phyloP scores from a whole-genome alignment of 148 eudicot species.

The Selenicereus undatus region DNA sequence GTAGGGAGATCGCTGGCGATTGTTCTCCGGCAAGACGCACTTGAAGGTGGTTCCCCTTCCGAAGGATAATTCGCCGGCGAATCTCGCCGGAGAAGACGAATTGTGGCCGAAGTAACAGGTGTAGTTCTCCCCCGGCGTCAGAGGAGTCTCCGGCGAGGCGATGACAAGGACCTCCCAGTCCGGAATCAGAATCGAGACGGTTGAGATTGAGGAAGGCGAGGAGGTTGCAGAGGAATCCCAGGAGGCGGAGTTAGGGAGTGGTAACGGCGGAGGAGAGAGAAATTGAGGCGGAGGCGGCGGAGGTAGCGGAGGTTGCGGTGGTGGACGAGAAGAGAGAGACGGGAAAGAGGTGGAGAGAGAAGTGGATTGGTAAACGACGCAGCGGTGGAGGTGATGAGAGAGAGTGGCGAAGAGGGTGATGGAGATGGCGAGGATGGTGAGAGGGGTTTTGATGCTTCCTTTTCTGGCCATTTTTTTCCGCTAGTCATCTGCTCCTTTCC shows the following conservation, averaged over 20 bases:
- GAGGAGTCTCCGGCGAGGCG: constrained; percentile 26
- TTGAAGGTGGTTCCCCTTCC: constrained; percentile 32
- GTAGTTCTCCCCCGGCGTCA: constrained; percentile 6
- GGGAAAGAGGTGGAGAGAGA: neutral
- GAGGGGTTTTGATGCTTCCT: constrained; percentile 5
- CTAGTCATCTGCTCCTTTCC: neutral
- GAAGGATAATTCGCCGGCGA: constrained; percentile 33
- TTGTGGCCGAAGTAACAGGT: constrained; percentile 40
- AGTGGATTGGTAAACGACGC: neutral
- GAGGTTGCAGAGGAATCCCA: neutral
- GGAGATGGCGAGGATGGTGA: constrained; percentile 10
- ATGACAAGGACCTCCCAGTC: constrained; percentile 56
- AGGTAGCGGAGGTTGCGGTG: constrained; percentile 12
- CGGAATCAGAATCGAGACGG: constrained; percentile 46
- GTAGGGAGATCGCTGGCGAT: constrained; percentile 43
- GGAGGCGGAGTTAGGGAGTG: neutral
- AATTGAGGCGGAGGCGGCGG: neutral
- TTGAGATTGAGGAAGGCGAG: neutral
- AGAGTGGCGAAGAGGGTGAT: constrained; percentile 17
- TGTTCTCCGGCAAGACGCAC: constrained; percentile 42
- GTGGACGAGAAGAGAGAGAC: neutral
- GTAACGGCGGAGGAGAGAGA: neutral
- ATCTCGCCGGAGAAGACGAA: constrained; percentile 36
- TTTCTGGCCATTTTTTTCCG: constrained; percentile 4
- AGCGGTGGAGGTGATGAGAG: constrained; percentile 24